Percentiles rank a stretch among this genome's conserved stretches.
Evolutionary conservation across 202 grass and related monocot species (phyloP).

Genomic region (Bolboschoenoplectus hybrid): DNA sequence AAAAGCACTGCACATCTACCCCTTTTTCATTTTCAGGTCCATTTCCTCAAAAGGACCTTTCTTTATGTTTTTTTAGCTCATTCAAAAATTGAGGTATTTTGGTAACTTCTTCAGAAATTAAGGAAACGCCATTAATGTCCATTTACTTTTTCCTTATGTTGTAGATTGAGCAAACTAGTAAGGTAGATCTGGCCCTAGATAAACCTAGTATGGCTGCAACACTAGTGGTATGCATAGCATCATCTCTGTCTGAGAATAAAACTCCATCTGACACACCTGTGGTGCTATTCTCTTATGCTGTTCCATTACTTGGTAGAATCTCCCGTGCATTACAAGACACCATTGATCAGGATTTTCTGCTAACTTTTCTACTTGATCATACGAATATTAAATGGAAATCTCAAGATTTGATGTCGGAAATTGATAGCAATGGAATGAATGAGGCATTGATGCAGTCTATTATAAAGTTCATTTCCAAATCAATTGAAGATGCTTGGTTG

Average conservation of each 20-base stretch:
- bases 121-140: background rate
- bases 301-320: conserved; percentile 66
- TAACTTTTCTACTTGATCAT: conserved; percentile 58
- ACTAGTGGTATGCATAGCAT: conserved; percentile 69
- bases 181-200: conserved; percentile 72
- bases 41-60: conserved; percentile 14
- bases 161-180: conserved; percentile 59
- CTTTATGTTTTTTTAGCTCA: conserved; percentile 12
- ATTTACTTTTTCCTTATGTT: conserved; percentile 39
- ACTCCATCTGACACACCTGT: conserved; percentile 56
- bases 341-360: conserved; percentile 56
- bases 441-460: conserved; percentile 47
- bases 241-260: conserved; percentile 55
- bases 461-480: conserved; percentile 56
- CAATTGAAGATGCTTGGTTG: conserved; percentile 63
- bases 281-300: conserved; percentile 68
- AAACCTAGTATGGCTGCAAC: conserved; percentile 64
- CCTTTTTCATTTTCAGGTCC: background rate
- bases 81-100: conserved; percentile 4
- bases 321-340: conserved; percentile 56
- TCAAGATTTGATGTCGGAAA: conserved; percentile 36
- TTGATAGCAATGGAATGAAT: conserved; percentile 42
- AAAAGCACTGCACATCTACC: background rate
- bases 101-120: background rate
- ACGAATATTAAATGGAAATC: conserved; percentile 55